phyloP scores from a whole-genome alignment of 164 flowering plant species.

The Macadamia integrifolia region DNA sequence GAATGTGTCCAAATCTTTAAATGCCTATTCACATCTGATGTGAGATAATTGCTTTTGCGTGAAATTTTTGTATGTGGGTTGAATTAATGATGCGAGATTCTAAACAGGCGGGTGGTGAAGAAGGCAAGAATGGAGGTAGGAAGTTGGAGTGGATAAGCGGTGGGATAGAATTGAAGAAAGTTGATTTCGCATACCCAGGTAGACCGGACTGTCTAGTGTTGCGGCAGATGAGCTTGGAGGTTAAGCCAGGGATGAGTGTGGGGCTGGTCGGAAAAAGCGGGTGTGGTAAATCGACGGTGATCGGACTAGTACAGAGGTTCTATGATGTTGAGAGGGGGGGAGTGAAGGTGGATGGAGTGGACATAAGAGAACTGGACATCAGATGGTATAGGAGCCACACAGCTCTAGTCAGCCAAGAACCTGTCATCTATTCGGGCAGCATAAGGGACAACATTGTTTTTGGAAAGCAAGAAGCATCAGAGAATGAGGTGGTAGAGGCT shows the following conservation, averaged over 20 bases:
- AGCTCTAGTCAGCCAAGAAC: slow-evolving; percentile 90
- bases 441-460: slow-evolving; percentile 73
- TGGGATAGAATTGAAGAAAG: slow-evolving; percentile 58
- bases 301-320: slow-evolving; percentile 71
- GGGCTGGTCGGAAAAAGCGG: slow-evolving; percentile 92
- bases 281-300: slow-evolving; percentile 93
- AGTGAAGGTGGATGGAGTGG: slow-evolving; percentile 69
- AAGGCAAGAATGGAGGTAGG: slow-evolving; percentile 18
- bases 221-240: slow-evolving; percentile 56
- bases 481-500: slow-evolving; percentile 77
- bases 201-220: slow-evolving; percentile 51
- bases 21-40: too few species aligned
- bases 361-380: slow-evolving; percentile 59
- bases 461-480: slow-evolving; percentile 71
- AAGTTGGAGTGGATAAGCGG: slow-evolving; percentile 49
- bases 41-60: too few species aligned
- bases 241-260: slow-evolving; percentile 64
- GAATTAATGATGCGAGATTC: too few species aligned
- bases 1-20: too few species aligned
- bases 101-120: slow-evolving; percentile 28
- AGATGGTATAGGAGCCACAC: slow-evolving; percentile 63
- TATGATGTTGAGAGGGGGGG: slow-evolving; percentile 66
- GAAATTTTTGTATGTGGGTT: too few species aligned
- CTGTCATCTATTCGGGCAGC: slow-evolving; percentile 70
- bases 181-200: slow-evolving; percentile 73